Evolutionary conservation across 164 flowering plant species (phyloP).

Genomic region (Stephania cephalantha): DNA sequence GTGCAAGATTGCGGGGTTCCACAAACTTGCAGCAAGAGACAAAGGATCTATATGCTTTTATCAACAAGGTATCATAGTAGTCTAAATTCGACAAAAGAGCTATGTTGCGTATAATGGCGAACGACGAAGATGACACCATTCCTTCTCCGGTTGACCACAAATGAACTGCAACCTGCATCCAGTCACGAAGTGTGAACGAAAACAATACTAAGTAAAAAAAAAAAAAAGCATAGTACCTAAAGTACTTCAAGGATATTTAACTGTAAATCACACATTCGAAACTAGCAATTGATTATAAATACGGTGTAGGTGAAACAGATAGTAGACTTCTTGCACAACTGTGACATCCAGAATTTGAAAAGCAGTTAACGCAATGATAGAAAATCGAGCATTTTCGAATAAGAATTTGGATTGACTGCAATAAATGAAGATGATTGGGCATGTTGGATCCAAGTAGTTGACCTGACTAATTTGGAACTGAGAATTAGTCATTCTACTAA

Average conservation of each 20-base stretch:
- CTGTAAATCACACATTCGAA: background rate
- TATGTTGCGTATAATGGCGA: slow-evolving; percentile 45
- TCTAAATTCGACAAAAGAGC: slow-evolving; percentile 36
- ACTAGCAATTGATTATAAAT: background rate
- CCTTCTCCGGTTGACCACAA: slow-evolving; percentile 78
- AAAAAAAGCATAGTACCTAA: background rate
- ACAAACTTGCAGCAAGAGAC: slow-evolving; percentile 47
- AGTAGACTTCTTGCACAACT: background rate
- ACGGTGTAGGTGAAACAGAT: background rate
- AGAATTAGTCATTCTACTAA: no score
- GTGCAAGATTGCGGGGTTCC: slow-evolving; percentile 41
- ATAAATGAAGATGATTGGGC: no score
- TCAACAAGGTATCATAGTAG: slow-evolving; percentile 50
- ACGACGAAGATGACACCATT: slow-evolving; percentile 45
- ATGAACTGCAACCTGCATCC: slow-evolving; percentile 66
- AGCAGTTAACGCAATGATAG: background rate
- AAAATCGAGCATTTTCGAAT: no score
- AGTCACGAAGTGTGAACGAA: slow-evolving; percentile 9
- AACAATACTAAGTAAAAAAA: background rate
- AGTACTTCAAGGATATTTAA: background rate
- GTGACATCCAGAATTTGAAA: background rate
- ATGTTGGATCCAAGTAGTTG: no score
- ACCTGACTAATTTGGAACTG: no score
- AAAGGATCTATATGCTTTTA: slow-evolving; percentile 51
- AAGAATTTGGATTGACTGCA: no score